Conservation (phyloP, 2,329 filamentous ascomycete species). For the Aureobasidium sp. region DNA sequence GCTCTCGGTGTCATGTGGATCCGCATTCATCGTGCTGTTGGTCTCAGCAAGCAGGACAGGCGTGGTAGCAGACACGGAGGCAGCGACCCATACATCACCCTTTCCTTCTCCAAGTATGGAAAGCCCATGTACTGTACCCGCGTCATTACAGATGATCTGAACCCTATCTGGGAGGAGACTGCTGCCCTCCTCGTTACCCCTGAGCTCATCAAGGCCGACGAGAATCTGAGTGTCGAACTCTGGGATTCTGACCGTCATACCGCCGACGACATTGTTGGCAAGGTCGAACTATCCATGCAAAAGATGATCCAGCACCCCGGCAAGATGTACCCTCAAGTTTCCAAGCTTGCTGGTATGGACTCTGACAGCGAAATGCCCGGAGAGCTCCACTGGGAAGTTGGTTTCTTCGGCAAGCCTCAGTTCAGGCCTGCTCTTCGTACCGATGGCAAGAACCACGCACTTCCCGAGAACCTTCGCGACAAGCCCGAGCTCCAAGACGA, state of each 20-base stretch:
- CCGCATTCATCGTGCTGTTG: conserved; percentile 77
- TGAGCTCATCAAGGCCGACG: conserved; percentile 85
- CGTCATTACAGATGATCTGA: conserved; percentile 88
- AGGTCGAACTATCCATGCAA: conserved; percentile 86
- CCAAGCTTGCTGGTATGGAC: conserved; percentile 72
- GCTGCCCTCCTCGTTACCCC: conserved; percentile 77
- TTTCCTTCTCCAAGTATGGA: conserved; percentile 90
- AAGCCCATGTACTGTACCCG: conserved; percentile 98
- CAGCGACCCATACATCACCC: conserved; percentile 89
- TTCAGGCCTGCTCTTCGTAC: conserved; percentile 78
- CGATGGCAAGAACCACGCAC: conserved; percentile 70
- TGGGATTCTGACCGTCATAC: conserved; percentile 94
- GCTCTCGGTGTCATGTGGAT: conserved; percentile 88
- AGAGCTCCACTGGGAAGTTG: conserved; percentile 90
- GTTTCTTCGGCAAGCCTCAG: conserved; percentile 85
- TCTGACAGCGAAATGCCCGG: conserved; percentile 84
- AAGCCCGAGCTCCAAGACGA: conserved; percentile 75
- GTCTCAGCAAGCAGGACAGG: conserved; percentile 82
- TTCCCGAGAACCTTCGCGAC: conserved; percentile 65
- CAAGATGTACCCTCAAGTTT: conserved; percentile 84
- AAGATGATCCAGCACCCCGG: conserved; percentile 92
- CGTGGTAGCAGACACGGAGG: conserved; percentile 77
- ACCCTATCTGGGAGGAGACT: conserved; percentile 86
- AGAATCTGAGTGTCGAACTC: conserved; percentile 85
- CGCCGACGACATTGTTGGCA: conserved; percentile 90